Base-by-base conservation (phyloP, 495 filamentous ascomycete genomes). In the Neurospora sp. region DNA sequence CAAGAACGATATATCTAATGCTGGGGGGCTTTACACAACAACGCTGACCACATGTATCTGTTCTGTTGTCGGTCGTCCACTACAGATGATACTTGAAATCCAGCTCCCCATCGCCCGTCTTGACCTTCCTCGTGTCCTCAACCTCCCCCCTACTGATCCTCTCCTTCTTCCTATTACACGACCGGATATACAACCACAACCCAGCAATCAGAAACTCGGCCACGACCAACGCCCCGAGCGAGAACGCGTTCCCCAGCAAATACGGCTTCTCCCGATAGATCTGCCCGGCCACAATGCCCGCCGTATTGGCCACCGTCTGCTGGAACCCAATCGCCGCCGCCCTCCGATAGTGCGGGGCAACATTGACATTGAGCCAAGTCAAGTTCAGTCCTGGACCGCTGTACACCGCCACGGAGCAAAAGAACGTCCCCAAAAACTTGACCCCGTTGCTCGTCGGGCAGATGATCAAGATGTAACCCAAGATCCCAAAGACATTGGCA, bases 311-410 rank as follows among this genome's bases (percentile, higher is more conserved):
- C 20, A 90, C 81, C 17, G 80, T 80, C 68, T 87, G 84, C 69
- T 89, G 87, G 38, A 89, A 73, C 1, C 88, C 88, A 70, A 88
- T 86, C 6, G 83, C 86, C 7, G 86, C 79, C 0, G 88, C 85
- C 6, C 88, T 83, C 17, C 86, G 83, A 72, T 87, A 87, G 65
- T 90, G 87, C 35, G 86, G 87, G 2, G 87, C 86, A 7, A 86
- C 78, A 73, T 89, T 90, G 72, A 87, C 84, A 68, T 87, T 86
- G 31, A 89, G 76, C 87, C 87, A 89, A 9, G 84, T 84, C 17
- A 89, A 73, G 76, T 87, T 87, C 22, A 89, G 75, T 8, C 86
- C 86, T 4, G 84, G 80, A 9, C 82, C 82, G 10, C 81, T 82
- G 71, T 86, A 89, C 12, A 85, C 81, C 4, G 85, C 85, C 37